Percentiles rank a stretch among this genome's conserved stretches.
These are phyloP conservation scores for Euphorbia lathyris DNA, from an alignment of 345 rosid genomes.

Conservation along the genomic window DNA sequence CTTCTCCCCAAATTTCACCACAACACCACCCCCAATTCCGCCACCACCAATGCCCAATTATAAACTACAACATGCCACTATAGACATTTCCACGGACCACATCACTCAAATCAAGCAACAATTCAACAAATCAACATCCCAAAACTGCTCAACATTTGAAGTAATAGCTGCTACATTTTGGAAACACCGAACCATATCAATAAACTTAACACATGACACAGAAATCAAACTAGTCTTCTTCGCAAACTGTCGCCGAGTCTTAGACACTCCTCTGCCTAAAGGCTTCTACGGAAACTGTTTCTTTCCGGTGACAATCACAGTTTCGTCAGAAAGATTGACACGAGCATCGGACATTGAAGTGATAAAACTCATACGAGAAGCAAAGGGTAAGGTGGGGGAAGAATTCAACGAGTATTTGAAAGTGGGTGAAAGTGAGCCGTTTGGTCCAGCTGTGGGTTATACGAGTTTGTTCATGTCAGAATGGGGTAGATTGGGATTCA, in stretches of 20 bases:
- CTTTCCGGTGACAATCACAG: conserved; percentile 53
- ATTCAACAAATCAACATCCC: conserved; percentile 33
- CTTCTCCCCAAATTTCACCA: conserved; percentile 22
- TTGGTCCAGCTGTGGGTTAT: conserved; percentile 46
- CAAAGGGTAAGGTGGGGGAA: conserved; percentile 38
- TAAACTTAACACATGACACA: conserved; percentile 22
- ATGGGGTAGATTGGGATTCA: conserved; percentile 66
- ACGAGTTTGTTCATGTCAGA: conserved; percentile 58
- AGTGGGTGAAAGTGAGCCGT: conserved; percentile 42
- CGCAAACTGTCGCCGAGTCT: conserved; percentile 49
- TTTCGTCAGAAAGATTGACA: conserved; percentile 29
- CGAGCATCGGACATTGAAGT: conserved; percentile 33
- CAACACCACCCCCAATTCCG: conserved; percentile 4
- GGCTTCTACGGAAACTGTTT: conserved; percentile 78
- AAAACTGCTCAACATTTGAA: conserved; percentile 55
- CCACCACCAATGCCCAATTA: conserved; percentile 44
- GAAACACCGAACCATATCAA: conserved; percentile 40
- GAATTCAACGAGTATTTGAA: conserved; percentile 38
- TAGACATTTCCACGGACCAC: conserved; percentile 52
- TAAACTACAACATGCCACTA: conserved; percentile 41
- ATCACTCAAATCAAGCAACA: conserved; percentile 39
- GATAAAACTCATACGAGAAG: conserved; percentile 45
- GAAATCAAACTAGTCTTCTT: conserved; percentile 57
- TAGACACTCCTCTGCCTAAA: conserved; percentile 49
- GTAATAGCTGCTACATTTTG: conserved; percentile 49